Evolutionary conservation across 805 yeast species (phyloP).

Genomic region (Saccharomycopsis sp.): DNA sequence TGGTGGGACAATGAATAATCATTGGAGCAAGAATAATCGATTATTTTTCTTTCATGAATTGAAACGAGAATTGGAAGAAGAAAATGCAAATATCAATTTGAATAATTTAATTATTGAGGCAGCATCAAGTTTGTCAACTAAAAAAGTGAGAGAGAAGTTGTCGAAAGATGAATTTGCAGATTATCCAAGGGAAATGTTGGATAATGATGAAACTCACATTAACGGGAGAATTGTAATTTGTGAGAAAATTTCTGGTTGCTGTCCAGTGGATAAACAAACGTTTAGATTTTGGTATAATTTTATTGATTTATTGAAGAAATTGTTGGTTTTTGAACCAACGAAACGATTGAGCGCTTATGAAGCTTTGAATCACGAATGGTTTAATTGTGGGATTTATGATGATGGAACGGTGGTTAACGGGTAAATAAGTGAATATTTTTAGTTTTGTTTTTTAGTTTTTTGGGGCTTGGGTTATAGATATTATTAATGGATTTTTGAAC

Average conservation of each 20-base stretch:
- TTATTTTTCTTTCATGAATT: constrained; percentile 2
- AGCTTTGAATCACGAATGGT: constrained; percentile 80
- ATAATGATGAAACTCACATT: background rate
- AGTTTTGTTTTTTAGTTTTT: constrained; percentile 6
- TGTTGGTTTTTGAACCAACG: constrained; percentile 66
- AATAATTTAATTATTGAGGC: constrained; percentile 5
- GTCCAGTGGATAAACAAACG: constrained; percentile 45
- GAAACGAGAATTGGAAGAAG: constrained; percentile 2
- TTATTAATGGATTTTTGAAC: too few relatives aligned
- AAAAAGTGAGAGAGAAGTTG: background rate
- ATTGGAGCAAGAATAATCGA: constrained; percentile 4
- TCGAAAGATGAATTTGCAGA: background rate
- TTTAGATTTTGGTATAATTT: constrained; percentile 82
- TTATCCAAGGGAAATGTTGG: constrained; percentile 1
- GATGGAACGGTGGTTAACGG: constrained; percentile 35
- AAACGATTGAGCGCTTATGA: constrained; percentile 68
- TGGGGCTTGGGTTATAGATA: too few relatives aligned
- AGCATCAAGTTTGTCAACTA: background rate
- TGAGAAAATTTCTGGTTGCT: constrained; percentile 3
- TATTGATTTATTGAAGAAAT: constrained; percentile 55
- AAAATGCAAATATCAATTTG: background rate
- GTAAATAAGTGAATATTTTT: background rate
- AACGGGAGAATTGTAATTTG: background rate
- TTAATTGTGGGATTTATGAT: constrained; percentile 53
- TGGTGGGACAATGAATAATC: constrained; percentile 15